A percentile compares a stretch with the other conserved stretches of the same genome.
These are phyloP conservation scores for Heritiera fomes DNA, from an alignment of 345 rosid species.

Conservation along the genomic window DNA sequence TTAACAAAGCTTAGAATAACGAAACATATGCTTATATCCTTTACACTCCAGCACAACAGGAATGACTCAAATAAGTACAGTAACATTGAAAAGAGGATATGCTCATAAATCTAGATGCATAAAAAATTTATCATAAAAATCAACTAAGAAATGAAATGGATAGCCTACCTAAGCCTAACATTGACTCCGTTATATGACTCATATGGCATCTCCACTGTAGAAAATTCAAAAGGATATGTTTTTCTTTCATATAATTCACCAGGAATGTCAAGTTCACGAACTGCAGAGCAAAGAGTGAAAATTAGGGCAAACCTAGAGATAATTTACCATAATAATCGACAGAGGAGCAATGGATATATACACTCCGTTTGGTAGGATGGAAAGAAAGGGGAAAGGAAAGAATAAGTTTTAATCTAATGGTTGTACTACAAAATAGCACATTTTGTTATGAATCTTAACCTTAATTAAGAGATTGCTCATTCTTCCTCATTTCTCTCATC, in stretches of 20 bases:
- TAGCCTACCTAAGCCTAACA: slow-evolving; percentile 51
- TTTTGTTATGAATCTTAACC: not conserved
- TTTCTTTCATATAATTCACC: slow-evolving; percentile 29
- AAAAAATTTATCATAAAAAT: not conserved
- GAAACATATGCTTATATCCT: slow-evolving; percentile 5
- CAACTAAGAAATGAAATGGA: not conserved
- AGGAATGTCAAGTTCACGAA: slow-evolving; percentile 29
- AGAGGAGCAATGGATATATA: not conserved
- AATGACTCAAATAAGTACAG: slow-evolving; percentile 5
- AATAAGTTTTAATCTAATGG: too few relatives aligned
- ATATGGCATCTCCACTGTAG: slow-evolving; percentile 60
- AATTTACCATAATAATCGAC: not conserved
- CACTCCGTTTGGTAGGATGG: not conserved
- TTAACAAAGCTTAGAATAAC: slow-evolving; percentile 2
- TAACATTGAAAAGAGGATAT: not conserved
- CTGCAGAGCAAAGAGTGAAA: slow-evolving; percentile 10
- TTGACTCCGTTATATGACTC: slow-evolving; percentile 60
- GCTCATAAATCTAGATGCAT: not conserved
- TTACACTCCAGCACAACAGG: slow-evolving; percentile 8
- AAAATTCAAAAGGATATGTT: slow-evolving; percentile 58
- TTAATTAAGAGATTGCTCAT: not conserved
- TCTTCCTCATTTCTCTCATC: not conserved
- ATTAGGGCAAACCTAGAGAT: slow-evolving; percentile 6
- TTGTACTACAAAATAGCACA: not conserved
- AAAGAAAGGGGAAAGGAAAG: not conserved